Evolutionary conservation across 2,329 filamentous ascomycete species (phyloP), one percentile per base, ranked within the genome.

Genomic region (Cladobotryum mycophilum): DNA sequence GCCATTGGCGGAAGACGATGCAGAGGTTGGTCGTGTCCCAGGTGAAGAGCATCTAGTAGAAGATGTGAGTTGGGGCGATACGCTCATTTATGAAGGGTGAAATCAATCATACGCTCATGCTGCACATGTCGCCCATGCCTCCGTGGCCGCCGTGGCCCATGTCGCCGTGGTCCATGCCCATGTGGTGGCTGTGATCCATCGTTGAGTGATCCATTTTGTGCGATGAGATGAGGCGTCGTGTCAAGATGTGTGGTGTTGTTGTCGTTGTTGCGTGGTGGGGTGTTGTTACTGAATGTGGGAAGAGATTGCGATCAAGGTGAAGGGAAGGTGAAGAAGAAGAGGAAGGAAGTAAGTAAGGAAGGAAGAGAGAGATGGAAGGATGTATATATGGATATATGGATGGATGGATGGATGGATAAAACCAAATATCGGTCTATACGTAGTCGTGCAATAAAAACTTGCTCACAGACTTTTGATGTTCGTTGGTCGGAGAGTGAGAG

Each of bases 1-100:
- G 91, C 93, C 93, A 99, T 70, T 85, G 82, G 61, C 79, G 80
- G 77, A 97, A 99, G 69, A 99, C 82, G 70, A 99, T 95, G 79
- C 93, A 99, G 57, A 99, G 88, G 72, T 97, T 87, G 51, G 78
- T 81, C 3, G 91, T 92, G 68, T 90, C 83, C 92, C 92, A 99
- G 55, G 90, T 97, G 76, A 99, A 99, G 59, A 97, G 83, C 92
- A 96, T 97, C 90, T 96, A 20, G 33, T 20, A 13, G 25, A 17
- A 50, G 34, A 41, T 41, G 49, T 41, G 22, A 45, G 41, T 34
- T 43, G 45, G 13, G 35, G 48, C 51, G 45, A 33, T 73, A 92
- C 91, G 70, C 91, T 96, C 89, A 96, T 96, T n/a, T n/a, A n/a
- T n/a, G n/a, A n/a, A n/a, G n/a, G n/a, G n/a, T n/a, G n/a, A n/a